A percentile compares a stretch with the other conserved stretches of the same genome.
phyloP scores from a whole-genome alignment of 1,284 basidiomycete genomes.

The Trichosporon sp. region DNA sequence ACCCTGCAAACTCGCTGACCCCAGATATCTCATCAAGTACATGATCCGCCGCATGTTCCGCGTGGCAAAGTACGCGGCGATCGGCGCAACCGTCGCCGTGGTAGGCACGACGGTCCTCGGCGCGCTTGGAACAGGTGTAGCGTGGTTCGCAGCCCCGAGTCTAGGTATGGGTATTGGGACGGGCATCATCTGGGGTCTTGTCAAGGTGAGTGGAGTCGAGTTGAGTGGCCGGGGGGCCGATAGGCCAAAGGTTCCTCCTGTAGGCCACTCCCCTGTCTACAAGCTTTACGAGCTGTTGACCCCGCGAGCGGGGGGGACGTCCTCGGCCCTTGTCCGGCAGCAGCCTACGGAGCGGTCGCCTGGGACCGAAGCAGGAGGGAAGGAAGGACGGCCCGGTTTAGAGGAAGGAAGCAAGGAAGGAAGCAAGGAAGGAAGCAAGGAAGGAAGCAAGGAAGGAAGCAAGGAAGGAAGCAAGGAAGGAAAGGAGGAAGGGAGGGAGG shows the following conservation, averaged over 20 bases:
- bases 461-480: too few species aligned
- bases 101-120: conserved; percentile 41
- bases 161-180: conserved; percentile 39
- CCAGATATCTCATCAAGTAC: conserved; percentile 46
- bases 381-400: too few species aligned
- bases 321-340: too few species aligned
- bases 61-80: conserved; percentile 46
- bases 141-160: conserved; percentile 44
- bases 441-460: background rate
- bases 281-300: background rate
- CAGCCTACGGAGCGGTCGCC: too few species aligned
- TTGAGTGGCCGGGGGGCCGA: too few species aligned
- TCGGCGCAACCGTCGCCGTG: conserved; percentile 37
- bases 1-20: background rate
- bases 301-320: background rate
- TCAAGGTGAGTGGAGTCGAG: conserved; percentile 41
- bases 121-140: conserved; percentile 37
- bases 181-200: conserved; percentile 36
- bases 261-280: too few species aligned
- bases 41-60: conserved; percentile 42
- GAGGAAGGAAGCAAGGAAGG: background rate
- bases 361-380: too few species aligned
- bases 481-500: background rate
- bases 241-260: too few species aligned
- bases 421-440: background rate